Evolutionary conservation across 1,139 yeast species (phyloP), one percentile per base, ranked within the genome.

Genomic region (Kodamaea alishanica): DNA sequence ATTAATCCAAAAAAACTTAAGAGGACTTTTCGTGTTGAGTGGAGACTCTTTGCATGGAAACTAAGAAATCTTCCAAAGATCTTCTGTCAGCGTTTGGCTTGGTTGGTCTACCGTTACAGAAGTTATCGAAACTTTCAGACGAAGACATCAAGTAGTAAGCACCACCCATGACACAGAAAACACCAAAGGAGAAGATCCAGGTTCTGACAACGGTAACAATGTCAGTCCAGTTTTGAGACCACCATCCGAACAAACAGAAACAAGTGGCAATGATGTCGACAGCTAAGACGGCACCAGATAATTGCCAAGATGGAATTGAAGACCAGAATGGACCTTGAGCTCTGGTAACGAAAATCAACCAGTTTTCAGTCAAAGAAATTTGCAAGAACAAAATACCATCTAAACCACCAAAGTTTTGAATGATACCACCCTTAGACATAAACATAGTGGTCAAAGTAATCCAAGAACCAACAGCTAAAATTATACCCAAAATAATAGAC

Each of bases 211-310:
- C 95, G 44, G 96, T 82, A 60, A 89, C 96, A 58, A 88, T 83
- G 73, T 88, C 95, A 67, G 92, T 88, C 95, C 95, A 85, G 84
- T 89, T 89, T 74, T 86, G 94, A 58, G 96, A 86, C 89, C 94
- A 84, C 96, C 96, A 89, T 60, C 97, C 96, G 82, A 88, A 89
- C 64, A 88, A 73, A 59, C 87, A 73, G 80, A 87, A 87, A 81
- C 86, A 80, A 50, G 95, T 87, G 54, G 96, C 94, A 58, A 87
- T 71, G 75, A 86, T 71, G 73, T 87, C 95, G 64, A 87, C 96
- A 65, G 73, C 75, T 61, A 85, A 75, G 61, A 87, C 95, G 60
- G 96, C 96, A 77, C 94, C 95, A 59, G 90, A 63, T 73, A 87
- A 82, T 79, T 87, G 95, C 95, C 95, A 87, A 38, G 95, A 86